A percentile compares a stretch with the other conserved stretches of the same genome.
phyloP scores from a whole-genome alignment of 1,284 basidiomycete genomes.

The Earliella scabrosa region DNA sequence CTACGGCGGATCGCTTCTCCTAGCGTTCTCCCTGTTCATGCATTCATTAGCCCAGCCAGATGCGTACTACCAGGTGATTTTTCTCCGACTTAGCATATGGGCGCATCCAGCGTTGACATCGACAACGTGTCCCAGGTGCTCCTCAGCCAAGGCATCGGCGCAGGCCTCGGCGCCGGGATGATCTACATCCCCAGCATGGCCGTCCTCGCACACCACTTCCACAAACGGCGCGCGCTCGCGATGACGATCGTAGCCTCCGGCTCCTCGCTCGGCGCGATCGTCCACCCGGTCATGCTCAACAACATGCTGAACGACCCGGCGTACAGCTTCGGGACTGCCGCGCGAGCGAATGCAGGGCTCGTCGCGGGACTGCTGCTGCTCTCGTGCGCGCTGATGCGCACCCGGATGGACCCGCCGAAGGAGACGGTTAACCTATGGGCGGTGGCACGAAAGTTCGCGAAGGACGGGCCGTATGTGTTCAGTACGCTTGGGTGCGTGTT shows the following conservation, averaged over 20 bases:
- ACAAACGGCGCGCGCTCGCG: constrained; percentile 46
- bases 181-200: constrained; percentile 47
- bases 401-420: constrained; percentile 8
- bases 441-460: constrained; percentile 6
- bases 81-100: not conserved
- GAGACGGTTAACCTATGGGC: constrained; percentile 1
- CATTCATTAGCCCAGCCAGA: constrained; percentile 32
- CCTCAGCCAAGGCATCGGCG: constrained; percentile 41
- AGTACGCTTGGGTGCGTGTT: constrained; percentile 12
- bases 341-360: constrained; percentile 17
- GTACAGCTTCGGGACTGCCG: constrained; percentile 45
- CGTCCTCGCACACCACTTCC: constrained; percentile 48
- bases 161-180: constrained; percentile 47
- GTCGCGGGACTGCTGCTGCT: constrained; percentile 20
- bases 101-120: not conserved
- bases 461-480: constrained; percentile 16
- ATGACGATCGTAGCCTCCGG: constrained; percentile 52
- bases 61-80: constrained; percentile 30
- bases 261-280: constrained; percentile 38
- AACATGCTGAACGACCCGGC: constrained; percentile 40
- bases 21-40: constrained; percentile 33
- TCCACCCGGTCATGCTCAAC: constrained; percentile 58
- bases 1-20: constrained; percentile 13
- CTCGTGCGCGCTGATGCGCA: constrained; percentile 21
- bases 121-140: constrained; percentile 29